These are phyloP conservation scores for Brasilioporus rufonigricans DNA, from an alignment of 768 basidiomycete species.

Conservation along the genomic window DNA sequence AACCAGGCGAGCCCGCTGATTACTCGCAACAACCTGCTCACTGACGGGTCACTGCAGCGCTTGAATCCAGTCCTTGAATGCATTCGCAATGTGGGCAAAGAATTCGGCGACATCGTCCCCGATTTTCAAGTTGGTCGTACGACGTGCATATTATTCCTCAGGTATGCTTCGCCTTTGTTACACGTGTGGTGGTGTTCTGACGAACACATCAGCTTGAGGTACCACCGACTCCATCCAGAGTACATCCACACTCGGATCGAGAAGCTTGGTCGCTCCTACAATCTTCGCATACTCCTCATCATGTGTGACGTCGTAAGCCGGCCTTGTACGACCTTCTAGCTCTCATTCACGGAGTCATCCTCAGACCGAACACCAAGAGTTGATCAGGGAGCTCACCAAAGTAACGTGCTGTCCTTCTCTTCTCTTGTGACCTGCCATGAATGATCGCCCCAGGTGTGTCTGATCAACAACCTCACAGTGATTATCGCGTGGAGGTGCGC, in stretches of 20 bases:
- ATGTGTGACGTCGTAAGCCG: constrained; percentile 85
- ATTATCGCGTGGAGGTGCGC: constrained; percentile 87
- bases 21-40: not conserved
- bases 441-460: constrained; percentile 53
- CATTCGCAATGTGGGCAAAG: constrained; percentile 87
- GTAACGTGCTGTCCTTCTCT: constrained; percentile 32
- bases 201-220: constrained; percentile 62
- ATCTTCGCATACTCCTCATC: constrained; percentile 80
- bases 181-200: not conserved
- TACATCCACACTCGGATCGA: constrained; percentile 93
- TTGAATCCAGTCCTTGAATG: constrained; percentile 87
- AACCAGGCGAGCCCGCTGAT: constrained; percentile 44
- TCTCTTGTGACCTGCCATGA: constrained; percentile 1
- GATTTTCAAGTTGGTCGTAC: constrained; percentile 97
- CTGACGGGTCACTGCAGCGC: constrained; percentile 43
- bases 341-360: not conserved
- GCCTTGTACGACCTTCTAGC: not conserved
- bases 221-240: constrained; percentile 96
- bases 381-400: constrained; percentile 92
- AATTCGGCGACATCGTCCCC: constrained; percentile 89
- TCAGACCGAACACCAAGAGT: constrained; percentile 89
- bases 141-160: constrained; percentile 88
- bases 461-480: constrained; percentile 92
- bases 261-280: constrained; percentile 78
- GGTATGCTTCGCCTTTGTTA: constrained; percentile 41